phyloP scores from a whole-genome alignment of 83 land plant genomes.

The Picea engelmannii region DNA sequence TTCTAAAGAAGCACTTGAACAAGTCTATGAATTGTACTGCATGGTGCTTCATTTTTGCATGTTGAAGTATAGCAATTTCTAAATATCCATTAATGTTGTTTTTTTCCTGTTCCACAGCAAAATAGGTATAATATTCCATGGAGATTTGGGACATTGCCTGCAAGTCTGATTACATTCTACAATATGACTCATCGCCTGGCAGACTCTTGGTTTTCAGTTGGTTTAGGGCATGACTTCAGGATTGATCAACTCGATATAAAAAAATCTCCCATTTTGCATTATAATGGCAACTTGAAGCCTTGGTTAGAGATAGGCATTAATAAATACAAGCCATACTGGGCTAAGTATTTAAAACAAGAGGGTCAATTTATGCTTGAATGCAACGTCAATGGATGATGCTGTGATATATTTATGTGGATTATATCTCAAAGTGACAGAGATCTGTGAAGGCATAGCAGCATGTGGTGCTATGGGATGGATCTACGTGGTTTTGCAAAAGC shows the following conservation, averaged over 20 bases:
- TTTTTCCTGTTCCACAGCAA: no score
- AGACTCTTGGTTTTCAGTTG: conserved; percentile 37
- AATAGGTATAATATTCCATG: no score
- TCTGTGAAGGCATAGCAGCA: background rate
- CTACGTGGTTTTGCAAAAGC: background rate
- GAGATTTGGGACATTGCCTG: no score
- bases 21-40: background rate
- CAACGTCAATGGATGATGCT: conserved; percentile 40
- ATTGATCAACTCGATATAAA: conserved; percentile 19
- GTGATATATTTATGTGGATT: background rate
- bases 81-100: no score
- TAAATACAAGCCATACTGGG: conserved; percentile 54
- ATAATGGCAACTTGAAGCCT: conserved; percentile 75
- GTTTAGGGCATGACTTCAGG: conserved; percentile 51
- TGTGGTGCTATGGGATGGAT: background rate
- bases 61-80: no score
- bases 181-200: conserved; percentile 22
- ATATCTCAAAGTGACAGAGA: background rate
- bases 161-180: no score
- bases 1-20: conserved; percentile 7
- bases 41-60: no score
- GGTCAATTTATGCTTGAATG: conserved; percentile 60
- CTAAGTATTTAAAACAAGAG: conserved; percentile 37
- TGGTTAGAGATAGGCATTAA: conserved; percentile 79
- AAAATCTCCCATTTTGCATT: conserved; percentile 55